phyloP scores from a whole-genome alignment of 148 eudicot species.

The Rhododendron griersonianum region DNA sequence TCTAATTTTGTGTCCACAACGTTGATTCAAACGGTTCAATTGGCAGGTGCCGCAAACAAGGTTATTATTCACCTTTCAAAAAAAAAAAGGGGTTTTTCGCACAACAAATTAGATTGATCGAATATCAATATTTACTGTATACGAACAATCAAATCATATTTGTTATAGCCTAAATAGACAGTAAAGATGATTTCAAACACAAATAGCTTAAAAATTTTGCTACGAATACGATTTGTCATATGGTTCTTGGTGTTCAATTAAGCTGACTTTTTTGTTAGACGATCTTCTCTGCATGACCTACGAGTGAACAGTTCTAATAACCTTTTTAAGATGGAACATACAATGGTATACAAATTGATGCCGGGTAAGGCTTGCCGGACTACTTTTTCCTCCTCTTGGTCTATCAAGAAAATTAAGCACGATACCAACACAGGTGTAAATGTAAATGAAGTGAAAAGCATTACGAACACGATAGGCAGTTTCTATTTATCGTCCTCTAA shows the following conservation, averaged over 20 bases:
- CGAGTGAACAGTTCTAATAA: not conserved
- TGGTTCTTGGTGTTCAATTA: not conserved
- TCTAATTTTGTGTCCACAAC: not conserved
- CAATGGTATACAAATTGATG: not conserved
- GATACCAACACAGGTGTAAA: not conserved
- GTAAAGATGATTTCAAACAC: not conserved
- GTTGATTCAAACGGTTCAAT: not conserved
- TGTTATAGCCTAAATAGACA: not conserved
- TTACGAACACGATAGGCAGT: too few species aligned
- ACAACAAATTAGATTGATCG: not conserved
- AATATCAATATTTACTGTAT: not conserved
- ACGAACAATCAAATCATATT: not conserved
- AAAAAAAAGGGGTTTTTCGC: too few species aligned
- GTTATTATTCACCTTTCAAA: too few species aligned
- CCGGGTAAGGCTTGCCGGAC: not conserved
- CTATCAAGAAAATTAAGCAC: not conserved
- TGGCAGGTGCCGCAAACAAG: not conserved
- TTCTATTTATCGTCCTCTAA: too few species aligned
- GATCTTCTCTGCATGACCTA: not conserved
- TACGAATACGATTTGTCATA: not conserved
- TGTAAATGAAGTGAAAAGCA: too few species aligned
- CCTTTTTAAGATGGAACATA: not conserved
- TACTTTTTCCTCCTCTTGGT: not conserved
- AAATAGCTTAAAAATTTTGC: not conserved
- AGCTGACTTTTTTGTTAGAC: not conserved